Evolutionary conservation across 164 flowering plant genomes (phyloP), one percentile per base, ranked within the genome.

Genomic region (Santalum album): DNA sequence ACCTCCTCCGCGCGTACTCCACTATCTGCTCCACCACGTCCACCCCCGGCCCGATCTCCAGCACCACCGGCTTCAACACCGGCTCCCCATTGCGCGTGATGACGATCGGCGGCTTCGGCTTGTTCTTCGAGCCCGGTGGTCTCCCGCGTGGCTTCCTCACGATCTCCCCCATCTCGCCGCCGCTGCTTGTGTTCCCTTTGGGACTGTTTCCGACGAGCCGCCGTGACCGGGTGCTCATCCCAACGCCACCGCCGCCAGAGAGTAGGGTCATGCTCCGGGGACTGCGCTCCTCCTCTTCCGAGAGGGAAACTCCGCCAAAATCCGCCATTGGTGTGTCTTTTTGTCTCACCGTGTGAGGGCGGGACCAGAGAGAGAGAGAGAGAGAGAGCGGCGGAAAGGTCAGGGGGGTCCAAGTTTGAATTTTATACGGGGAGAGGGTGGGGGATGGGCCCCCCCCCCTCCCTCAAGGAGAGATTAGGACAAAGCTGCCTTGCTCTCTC

Each of bases 51-150:
- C 71, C 39, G 65, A 78, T 51, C 55, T 75, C 73, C 53, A 78
- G 66, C 36, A 73, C 54, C 29, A 50, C 34, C 1, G 82, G 79
- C 24, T 55, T 65, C 79, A 80, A 69, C 51, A 77, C 53, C 3
- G 78, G 56, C 6, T 76, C 78, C 22, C 63, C 6, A 15, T 76
- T 79, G 10, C 70, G 57, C 22, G 81, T 75, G 9, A 81, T 71
- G 22, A 76, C 49, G 15, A 81, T 53, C 0, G 91, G 83, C 17
- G 79, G 71, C 55, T 77, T 77, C 25, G 78, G 78, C 57, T 72
- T 77, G 73, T 77, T 77, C 53, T 72, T 77, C 15, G 81, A 77
- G 5, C 81, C 81, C 0, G 71, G 70, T 0, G 81, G 81, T 7
- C 81, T 60, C 12, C 83, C 83, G 16, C 80, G 54, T 0, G 77